phyloP scores from a whole-genome alignment of 371 early-diverging fungal genomes.

The Zychaea mexicana region DNA sequence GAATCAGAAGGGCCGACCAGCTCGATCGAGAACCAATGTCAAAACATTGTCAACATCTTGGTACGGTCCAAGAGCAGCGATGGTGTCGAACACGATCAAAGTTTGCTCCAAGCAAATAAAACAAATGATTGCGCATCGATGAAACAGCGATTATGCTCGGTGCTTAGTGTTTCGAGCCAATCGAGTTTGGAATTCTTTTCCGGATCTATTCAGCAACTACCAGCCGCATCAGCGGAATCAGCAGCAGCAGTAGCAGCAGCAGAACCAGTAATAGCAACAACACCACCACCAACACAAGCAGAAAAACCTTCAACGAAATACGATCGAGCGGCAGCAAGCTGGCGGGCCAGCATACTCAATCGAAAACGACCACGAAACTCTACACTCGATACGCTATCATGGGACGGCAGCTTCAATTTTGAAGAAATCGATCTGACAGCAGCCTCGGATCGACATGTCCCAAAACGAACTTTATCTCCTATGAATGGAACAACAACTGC shows the following conservation, averaged over 20 bases:
- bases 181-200: no score
- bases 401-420: neutral
- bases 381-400: neutral
- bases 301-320: neutral
- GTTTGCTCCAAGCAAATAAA: no score
- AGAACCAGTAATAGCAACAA: neutral
- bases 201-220: no score
- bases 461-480: neutral
- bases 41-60: no score
- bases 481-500: neutral
- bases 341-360: neutral
- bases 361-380: neutral
- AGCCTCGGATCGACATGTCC: neutral
- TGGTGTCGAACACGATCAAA: no score
- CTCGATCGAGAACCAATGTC: no score
- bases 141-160: no score
- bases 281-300: neutral
- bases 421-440: neutral
- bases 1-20: no score
- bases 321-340: neutral
- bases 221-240: neutral
- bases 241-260: neutral
- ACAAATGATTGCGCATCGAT: no score
- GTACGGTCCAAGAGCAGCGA: no score
- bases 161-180: no score